phyloP scores from a whole-genome alignment of 805 yeast species.

The Isabelozyma rhagii region DNA sequence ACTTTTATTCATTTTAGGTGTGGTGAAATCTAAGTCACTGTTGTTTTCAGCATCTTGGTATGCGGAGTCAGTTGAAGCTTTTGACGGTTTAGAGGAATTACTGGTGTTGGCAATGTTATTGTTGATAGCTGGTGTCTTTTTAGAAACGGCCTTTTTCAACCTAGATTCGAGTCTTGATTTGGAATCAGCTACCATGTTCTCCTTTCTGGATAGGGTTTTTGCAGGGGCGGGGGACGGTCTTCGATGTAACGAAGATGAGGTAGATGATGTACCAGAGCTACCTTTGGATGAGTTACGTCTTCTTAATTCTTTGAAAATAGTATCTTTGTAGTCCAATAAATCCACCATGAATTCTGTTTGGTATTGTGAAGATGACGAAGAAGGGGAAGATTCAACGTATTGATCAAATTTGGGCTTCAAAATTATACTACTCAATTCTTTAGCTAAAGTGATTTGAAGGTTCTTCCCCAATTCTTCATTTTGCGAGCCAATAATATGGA shows the following conservation, averaged over 20 bases:
- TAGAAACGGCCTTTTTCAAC: constrained; percentile 22
- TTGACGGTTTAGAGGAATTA: not conserved
- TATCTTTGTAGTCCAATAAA: constrained; percentile 54
- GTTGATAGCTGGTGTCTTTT: constrained; percentile 1
- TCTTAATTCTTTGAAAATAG: constrained; percentile 62
- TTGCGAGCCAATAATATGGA: constrained; percentile 44
- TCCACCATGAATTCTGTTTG: constrained; percentile 60
- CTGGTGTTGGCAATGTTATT: not conserved
- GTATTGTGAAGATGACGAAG: constrained; percentile 29
- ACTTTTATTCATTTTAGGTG: not conserved
- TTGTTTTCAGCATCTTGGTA: not conserved
- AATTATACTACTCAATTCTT: constrained; percentile 63
- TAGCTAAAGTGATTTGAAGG: constrained; percentile 50
- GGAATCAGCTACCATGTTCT: constrained; percentile 12
- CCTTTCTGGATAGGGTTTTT: not conserved
- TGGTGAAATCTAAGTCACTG: not conserved
- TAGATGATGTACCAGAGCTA: constrained; percentile 1
- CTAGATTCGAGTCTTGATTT: constrained; percentile 25
- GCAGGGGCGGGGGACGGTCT: not conserved
- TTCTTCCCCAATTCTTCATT: constrained; percentile 28
- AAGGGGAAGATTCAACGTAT: not conserved
- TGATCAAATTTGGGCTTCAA: constrained; percentile 44
- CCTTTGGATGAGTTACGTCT: constrained; percentile 24
- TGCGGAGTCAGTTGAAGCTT: not conserved
- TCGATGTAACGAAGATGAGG: not conserved